Base-by-base conservation (phyloP, 2,329 filamentous ascomycete genomes). In the Cladosporium sp. region DNA sequence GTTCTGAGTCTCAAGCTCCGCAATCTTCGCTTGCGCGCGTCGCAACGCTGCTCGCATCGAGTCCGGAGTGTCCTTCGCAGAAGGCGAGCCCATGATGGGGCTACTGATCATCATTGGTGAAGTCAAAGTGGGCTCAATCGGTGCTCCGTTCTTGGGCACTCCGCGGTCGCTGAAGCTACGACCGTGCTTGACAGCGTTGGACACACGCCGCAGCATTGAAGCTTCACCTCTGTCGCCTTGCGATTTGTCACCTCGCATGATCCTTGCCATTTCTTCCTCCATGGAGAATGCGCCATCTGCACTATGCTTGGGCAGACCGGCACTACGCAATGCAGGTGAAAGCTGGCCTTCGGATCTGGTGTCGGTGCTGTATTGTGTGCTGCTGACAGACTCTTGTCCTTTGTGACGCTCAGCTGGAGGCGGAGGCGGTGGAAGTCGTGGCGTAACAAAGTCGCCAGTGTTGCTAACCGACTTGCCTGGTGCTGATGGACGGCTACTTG, bases 221-320 rank as follows among this genome's bases (percentile, higher is more conserved):
- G 91, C 67, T 52, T 69, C 67, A 23, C 66, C 63, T 62, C 69
- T 65, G 70, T 76, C 64, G 40, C 40, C 40, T 18, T 78, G 76
- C 69, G 70, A 56, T 28, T 76, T 75, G 67, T 94, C 92, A 23
- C 87, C 89, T 49, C 88, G 90, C 67, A 97, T 83, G 66, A 97
- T 94, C 65, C 93, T 89, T 63, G 91, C 91, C 87, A 97, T 92
- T 75, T 98, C 95, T 77, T 97, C 93, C 70, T 98, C 94, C 89
- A 97, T 88, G 67, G 91, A 95, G 74, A 97, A 95, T 70, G 96
- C 93, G 64, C 89, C 92, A 62, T 91, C 92, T 52, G 86, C 85
- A 77, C 90, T 96, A 67, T 86, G 80, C 44, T 81, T 80, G 14
- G 81, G 82, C 58, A 81, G 70, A 58, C 72, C 72, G 63, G 74